phyloP scores from a whole-genome alignment of 805 yeast genomes.

The Candida suzukii region DNA sequence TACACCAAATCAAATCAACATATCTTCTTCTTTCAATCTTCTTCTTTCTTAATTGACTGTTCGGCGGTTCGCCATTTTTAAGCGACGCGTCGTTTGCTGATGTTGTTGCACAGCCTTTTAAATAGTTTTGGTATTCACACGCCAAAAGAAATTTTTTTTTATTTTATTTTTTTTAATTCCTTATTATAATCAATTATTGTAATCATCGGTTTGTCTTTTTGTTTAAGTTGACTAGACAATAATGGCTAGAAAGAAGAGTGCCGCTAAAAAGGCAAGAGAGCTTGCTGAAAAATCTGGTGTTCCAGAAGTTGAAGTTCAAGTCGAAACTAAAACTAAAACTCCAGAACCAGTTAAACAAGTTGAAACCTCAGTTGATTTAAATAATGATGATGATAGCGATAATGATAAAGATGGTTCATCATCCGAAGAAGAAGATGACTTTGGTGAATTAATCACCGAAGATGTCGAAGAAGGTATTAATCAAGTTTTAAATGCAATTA shows the following conservation, averaged over 20 bases:
- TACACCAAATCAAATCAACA: no score
- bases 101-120: no score
- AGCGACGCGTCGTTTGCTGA: no score
- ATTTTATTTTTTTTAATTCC: constrained; percentile 6
- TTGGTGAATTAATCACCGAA: constrained; percentile 79
- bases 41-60: no score
- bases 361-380: neutral
- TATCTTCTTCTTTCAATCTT: no score
- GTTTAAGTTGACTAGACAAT: no score
- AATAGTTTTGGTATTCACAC: no score
- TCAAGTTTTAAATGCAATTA: constrained; percentile 64
- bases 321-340: constrained; percentile 15
- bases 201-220: no score
- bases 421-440: constrained; percentile 86
- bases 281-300: constrained; percentile 16
- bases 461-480: constrained; percentile 77
- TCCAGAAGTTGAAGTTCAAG: constrained; percentile 7
- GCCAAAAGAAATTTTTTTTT: no score
- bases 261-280: constrained; percentile 62
- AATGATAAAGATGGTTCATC: constrained; percentile 26
- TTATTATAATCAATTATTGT: neutral
- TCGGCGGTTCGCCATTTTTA: no score
- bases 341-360: constrained; percentile 22
- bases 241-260: constrained; percentile 88
- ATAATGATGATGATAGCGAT: constrained; percentile 3